Evolutionary conservation across 176 grass and related monocot genomes (phyloP), one percentile per base, ranked within the genome.

Genomic region (Carex pumila): DNA sequence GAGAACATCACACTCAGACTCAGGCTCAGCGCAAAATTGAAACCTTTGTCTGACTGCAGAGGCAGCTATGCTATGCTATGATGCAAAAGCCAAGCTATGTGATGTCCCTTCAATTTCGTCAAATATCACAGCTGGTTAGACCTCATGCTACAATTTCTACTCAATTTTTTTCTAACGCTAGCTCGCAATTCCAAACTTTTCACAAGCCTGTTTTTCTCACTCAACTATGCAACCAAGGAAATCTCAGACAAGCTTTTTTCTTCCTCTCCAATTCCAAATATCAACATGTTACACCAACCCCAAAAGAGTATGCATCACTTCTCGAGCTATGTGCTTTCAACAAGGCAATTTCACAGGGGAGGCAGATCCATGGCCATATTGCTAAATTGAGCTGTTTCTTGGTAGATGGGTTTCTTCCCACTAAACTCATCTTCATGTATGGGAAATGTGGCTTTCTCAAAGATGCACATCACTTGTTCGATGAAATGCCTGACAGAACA

Each of bases 401-500:
- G 22, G 75, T 78, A 55, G 81, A 85, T 52, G 85, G 89, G 11
- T 98, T 94, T 57, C 86, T 98, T 17, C 55, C 89, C 2, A 98
- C 95, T 76, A 94, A 94, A 87, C 84, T 98, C 54, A 30, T 98
- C 6, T 91, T 94, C 71, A 91, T 97, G 92, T 97, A 94, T 79
- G 92, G 95, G 22, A 91, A 91, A 76, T 94, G 92, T 79, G 92
- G 85, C 22, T 83, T 63, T 13, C 64, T 92, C 14, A 39, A 8
- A 5, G 85, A 89, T 54, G 92, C 92, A 18, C 88, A 89, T 61
- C 82, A 84, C 13, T 56, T 98, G 87, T 94, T 94, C 41, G 89
- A 94, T 45, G 90, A 86, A 86, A 89, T 98, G 92, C 79, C 92
- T 34, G 75, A 30, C 1, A 90, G 87, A 66, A 92, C 92, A 6